Conservation (phyloP, 768 basidiomycete species). For the Porpolomopsis calyptriformis region DNA sequence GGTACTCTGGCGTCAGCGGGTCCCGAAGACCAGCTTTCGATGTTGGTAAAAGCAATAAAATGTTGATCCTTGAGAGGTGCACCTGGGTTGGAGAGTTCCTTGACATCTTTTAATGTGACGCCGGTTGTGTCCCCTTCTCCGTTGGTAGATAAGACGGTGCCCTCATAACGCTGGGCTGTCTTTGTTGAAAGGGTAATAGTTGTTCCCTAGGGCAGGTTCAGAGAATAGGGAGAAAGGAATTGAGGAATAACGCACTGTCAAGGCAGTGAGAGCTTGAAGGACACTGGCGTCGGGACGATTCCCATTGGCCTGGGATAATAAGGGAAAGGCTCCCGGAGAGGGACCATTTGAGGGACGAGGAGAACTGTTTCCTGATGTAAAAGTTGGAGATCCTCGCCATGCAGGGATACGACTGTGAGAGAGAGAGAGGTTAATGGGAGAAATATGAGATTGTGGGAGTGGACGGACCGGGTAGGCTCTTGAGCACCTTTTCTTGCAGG, state of each 20-base stretch:
- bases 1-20: slow-evolving; percentile 59
- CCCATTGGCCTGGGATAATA: slow-evolving; percentile 40
- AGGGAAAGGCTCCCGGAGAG: slow-evolving; percentile 33
- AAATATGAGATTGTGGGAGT: neutral
- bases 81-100: slow-evolving; percentile 57
- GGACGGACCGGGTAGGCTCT: slow-evolving; percentile 44
- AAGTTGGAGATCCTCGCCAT: slow-evolving; percentile 60
- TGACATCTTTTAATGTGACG: slow-evolving; percentile 67
- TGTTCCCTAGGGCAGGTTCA: slow-evolving; percentile 39
- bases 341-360: slow-evolving; percentile 26
- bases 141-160: slow-evolving; percentile 50
- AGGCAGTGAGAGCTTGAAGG: slow-evolving; percentile 54
- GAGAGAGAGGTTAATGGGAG: neutral
- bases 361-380: slow-evolving; percentile 40
- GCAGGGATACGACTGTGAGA: slow-evolving; percentile 16
- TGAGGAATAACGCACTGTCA: slow-evolving; percentile 45
- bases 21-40: slow-evolving; percentile 63
- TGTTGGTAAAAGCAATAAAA: slow-evolving; percentile 63
- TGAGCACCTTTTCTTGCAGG: slow-evolving; percentile 50
- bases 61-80: slow-evolving; percentile 59
- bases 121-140: slow-evolving; percentile 61
- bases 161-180: slow-evolving; percentile 63
- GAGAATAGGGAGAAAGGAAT: slow-evolving; percentile 1
- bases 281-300: slow-evolving; percentile 45
- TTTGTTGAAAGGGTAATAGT: slow-evolving; percentile 70